A percentile compares a stretch with the other conserved stretches of the same genome.
These are phyloP conservation scores for Dispira simplex DNA, from an alignment of 192 early-diverging fungal species.

Conservation along the genomic window DNA sequence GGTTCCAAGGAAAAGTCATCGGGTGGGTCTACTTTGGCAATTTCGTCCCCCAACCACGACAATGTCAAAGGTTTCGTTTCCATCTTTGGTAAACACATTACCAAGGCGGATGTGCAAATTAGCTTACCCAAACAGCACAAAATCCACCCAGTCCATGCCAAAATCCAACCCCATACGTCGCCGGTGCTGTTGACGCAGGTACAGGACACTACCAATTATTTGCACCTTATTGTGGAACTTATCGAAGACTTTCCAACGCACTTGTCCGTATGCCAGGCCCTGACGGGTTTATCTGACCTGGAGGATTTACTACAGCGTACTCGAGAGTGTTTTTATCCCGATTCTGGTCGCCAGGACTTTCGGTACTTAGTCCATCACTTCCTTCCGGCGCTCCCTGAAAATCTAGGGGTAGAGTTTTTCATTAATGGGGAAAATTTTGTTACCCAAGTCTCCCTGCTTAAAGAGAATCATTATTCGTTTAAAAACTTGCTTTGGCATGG, in stretches of 20 bases:
- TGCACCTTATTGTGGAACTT: background rate
- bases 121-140: background rate
- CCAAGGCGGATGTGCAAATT: conserved; percentile 5
- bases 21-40: conserved; percentile 2
- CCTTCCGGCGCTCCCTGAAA: background rate
- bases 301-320: background rate
- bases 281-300: background rate
- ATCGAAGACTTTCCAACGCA: background rate
- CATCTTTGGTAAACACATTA: conserved; percentile 11
- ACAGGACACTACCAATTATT: background rate
- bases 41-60: conserved; percentile 8
- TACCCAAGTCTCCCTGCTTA: background rate
- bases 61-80: conserved; percentile 10
- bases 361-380: background rate
- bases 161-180: background rate
- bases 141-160: background rate
- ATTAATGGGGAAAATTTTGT: background rate
- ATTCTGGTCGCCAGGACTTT: background rate
- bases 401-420: conserved; percentile 1
- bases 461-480: background rate
- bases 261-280: background rate
- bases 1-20: background rate
- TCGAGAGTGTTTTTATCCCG: background rate
- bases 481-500: background rate
- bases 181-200: background rate